These are phyloP conservation scores for Saccharomyces paradoxus DNA, from an alignment of 805 yeast species.

Conservation along the genomic window DNA sequence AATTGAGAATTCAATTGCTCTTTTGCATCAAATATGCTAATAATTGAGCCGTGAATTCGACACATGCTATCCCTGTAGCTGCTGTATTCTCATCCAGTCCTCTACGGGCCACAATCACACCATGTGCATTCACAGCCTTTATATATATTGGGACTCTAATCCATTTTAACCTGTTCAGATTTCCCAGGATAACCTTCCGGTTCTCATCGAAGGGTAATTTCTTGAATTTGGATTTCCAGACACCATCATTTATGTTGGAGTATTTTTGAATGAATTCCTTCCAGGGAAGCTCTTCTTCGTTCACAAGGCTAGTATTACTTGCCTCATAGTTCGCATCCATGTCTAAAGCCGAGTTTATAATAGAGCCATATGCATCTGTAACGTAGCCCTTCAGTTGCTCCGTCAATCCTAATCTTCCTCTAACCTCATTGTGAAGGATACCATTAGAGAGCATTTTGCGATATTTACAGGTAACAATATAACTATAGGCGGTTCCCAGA, in stretches of 20 bases:
- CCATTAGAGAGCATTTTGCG: constrained; percentile 19
- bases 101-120: constrained; percentile 72
- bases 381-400: constrained; percentile 19
- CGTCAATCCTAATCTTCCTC: constrained; percentile 19
- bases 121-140: constrained; percentile 74
- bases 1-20: background rate
- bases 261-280: constrained; percentile 23
- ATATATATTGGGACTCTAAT: constrained; percentile 66
- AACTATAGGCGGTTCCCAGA: constrained; percentile 26
- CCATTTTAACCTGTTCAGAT: constrained; percentile 65
- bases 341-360: constrained; percentile 11
- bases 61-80: constrained; percentile 22
- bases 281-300: constrained; percentile 16
- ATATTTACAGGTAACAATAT: constrained; percentile 19
- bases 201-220: constrained; percentile 32
- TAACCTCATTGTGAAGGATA: constrained; percentile 14
- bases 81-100: constrained; percentile 37
- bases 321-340: constrained; percentile 8
- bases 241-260: constrained; percentile 8
- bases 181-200: constrained; percentile 37
- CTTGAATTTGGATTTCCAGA: constrained; percentile 11
- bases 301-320: constrained; percentile 5
- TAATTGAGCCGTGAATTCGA: constrained; percentile 24
- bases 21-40: constrained; percentile 14
- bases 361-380: constrained; percentile 18